Evolutionary conservation across 495 filamentous ascomycete genomes (phyloP).

Genomic region (Podospora anserina): DNA sequence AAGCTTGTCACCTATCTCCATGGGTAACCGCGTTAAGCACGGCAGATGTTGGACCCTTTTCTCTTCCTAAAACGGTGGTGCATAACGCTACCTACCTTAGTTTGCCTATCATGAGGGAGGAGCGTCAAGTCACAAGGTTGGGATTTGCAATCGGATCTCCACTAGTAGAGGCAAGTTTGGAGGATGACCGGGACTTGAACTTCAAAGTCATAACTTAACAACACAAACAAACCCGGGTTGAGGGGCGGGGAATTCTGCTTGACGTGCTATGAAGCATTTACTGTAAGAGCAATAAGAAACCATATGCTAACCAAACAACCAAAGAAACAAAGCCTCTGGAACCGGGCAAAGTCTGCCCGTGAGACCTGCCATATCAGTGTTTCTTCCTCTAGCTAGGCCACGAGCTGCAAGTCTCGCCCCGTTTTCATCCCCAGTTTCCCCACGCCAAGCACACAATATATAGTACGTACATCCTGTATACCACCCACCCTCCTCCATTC

Average conservation of each 20-base stretch:
- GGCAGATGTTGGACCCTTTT: not conserved
- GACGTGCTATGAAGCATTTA: not conserved
- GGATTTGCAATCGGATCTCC: slow-evolving; percentile 3
- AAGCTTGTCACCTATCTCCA: not conserved
- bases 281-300: not conserved
- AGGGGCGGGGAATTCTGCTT: not conserved
- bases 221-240: not conserved
- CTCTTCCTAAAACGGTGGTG: not conserved
- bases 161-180: not conserved
- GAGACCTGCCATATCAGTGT: too few species aligned
- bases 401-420: too few species aligned
- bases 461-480: not conserved
- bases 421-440: not conserved
- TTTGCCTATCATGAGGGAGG: not conserved
- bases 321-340: not conserved
- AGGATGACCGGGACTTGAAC: not conserved
- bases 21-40: not conserved
- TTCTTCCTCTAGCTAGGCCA: too few species aligned
- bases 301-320: not conserved
- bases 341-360: not conserved
- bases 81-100: not conserved
- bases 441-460: not conserved
- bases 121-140: not conserved
- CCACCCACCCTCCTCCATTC: not conserved
- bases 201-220: not conserved